These are phyloP conservation scores for Inga laurina DNA, from an alignment of 306 rosid genomes.

Conservation along the genomic window DNA sequence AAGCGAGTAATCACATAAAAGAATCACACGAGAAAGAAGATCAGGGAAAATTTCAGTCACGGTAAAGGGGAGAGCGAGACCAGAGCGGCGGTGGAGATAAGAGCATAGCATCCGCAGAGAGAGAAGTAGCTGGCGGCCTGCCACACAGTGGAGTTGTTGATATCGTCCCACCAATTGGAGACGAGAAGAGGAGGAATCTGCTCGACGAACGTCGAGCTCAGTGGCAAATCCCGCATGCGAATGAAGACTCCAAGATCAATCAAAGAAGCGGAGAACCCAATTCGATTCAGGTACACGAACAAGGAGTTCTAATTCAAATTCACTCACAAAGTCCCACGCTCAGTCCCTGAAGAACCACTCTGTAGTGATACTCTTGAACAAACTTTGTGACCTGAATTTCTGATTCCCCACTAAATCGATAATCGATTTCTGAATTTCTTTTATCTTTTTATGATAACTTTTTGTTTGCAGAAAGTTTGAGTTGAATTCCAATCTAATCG, in stretches of 20 bases:
- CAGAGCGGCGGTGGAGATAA: conserved; percentile 81
- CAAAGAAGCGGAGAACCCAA: neutral
- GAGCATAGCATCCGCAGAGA: conserved; percentile 76
- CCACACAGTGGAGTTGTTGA: conserved; percentile 54
- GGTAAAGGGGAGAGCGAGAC: conserved; percentile 29
- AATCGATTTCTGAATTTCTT: too few species aligned
- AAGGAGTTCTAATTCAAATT: neutral
- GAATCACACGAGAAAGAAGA: neutral
- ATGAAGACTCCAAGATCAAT: neutral
- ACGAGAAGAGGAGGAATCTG: conserved; percentile 33
- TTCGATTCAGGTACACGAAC: neutral
- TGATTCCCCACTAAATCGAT: too few species aligned
- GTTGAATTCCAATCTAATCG: neutral
- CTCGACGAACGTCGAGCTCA: conserved; percentile 48
- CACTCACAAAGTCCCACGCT: neutral
- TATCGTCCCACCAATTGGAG: conserved; percentile 65
- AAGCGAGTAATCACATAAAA: neutral
- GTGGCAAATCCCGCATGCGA: conserved; percentile 50
- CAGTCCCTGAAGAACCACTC: neutral
- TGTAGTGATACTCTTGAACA: neutral
- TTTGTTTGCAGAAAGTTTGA: neutral
- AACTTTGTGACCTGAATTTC: neutral
- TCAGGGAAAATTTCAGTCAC: neutral
- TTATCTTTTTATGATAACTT: neutral
- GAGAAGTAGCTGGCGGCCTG: conserved; percentile 66